These are phyloP conservation scores for Capsicum baccatum DNA, from an alignment of 257 asterid genomes.

Conservation along the genomic window DNA sequence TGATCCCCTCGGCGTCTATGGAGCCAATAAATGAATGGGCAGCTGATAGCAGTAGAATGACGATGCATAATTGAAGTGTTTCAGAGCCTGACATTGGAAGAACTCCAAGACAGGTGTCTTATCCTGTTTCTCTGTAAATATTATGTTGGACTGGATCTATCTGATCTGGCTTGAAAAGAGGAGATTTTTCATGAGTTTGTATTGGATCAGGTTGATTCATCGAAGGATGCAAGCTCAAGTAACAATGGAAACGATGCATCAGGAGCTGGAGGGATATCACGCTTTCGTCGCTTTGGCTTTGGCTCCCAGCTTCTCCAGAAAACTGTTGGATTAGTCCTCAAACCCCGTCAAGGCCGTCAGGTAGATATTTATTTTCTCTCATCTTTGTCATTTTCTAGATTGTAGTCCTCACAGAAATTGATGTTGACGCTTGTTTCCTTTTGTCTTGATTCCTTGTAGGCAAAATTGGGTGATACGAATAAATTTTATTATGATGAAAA, in stretches of 20 bases:
- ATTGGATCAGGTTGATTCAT: too few species aligned
- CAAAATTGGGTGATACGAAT: constrained; percentile 88
- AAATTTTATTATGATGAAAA: constrained; percentile 88
- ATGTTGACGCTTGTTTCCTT: neutral
- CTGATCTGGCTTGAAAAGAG: too few species aligned
- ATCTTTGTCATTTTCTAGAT: constrained; percentile 4
- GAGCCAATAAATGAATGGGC: constrained; percentile 74
- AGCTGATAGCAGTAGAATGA: constrained; percentile 54
- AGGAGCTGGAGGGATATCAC: constrained; percentile 34
- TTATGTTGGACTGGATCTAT: too few species aligned
- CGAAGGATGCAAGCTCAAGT: too few species aligned
- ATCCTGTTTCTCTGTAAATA: too few species aligned
- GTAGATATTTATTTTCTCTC: constrained; percentile 31
- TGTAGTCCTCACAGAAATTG: constrained; percentile 11
- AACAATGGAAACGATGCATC: constrained; percentile 56
- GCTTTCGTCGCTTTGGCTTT: constrained; percentile 39
- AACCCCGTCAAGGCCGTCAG: constrained; percentile 50
- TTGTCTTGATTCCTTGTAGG: constrained; percentile 47
- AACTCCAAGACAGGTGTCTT: too few species aligned
- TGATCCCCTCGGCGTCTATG: constrained; percentile 55
- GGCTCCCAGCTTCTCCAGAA: constrained; percentile 53
- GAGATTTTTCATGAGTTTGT: too few species aligned
- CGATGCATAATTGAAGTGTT: too few species aligned
- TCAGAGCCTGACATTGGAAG: too few species aligned
- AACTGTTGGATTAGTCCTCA: constrained; percentile 52